Evolutionary conservation across 108 stramenopile genomes (phyloP).

Genomic region (Cyclostephanos tholiformis): DNA sequence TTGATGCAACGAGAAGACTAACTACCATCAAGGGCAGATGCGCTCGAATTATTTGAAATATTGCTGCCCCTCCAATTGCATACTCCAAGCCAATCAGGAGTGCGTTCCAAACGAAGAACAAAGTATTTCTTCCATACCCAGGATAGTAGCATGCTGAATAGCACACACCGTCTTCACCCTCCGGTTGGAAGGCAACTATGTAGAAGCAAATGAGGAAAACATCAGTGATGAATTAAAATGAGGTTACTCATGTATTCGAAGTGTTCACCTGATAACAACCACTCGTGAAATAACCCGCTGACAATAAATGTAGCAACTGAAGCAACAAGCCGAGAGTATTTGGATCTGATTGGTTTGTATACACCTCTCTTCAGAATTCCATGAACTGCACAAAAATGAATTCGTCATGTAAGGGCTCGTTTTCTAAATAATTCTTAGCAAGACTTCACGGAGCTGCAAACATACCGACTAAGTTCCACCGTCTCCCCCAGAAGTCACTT

Average conservation of each 20-base stretch:
- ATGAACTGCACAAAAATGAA: constrained; percentile 10
- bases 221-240: background rate
- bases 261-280: constrained; percentile 27
- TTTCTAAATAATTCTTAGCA: background rate
- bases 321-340: constrained; percentile 31
- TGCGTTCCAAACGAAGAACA: constrained; percentile 53
- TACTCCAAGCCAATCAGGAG: constrained; percentile 42
- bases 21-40: constrained; percentile 21
- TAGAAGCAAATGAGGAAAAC: background rate
- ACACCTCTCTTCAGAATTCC: constrained; percentile 38
- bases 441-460: background rate
- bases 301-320: constrained; percentile 42
- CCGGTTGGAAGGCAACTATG: constrained; percentile 13
- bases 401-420: background rate
- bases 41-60: constrained; percentile 35
- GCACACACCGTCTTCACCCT: background rate
- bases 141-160: constrained; percentile 23
- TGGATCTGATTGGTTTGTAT: constrained; percentile 44
- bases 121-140: constrained; percentile 35
- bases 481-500: constrained; percentile 51
- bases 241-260: background rate
- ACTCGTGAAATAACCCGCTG: constrained; percentile 51
- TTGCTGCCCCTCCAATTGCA: constrained; percentile 23
- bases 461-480: constrained; percentile 27
- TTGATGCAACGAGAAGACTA: constrained; percentile 34